phyloP scores from a whole-genome alignment of 2,329 filamentous ascomycete species.

The Phialophora expanda region DNA sequence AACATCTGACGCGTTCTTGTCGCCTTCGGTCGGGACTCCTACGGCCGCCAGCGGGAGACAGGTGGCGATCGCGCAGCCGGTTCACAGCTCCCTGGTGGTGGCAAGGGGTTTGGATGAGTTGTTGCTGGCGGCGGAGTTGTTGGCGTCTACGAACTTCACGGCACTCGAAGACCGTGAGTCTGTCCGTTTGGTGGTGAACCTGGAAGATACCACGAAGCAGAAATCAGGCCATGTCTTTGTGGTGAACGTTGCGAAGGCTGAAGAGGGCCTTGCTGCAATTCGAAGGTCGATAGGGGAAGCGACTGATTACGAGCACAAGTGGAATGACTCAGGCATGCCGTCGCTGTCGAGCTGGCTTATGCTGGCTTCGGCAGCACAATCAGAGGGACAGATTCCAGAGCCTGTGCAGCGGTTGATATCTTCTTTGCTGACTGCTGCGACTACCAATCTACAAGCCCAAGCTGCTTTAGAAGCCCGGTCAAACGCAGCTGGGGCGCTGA shows the following conservation, averaged over 20 bases:
- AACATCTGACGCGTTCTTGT: constrained; percentile 65
- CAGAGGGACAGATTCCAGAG: constrained; percentile 64
- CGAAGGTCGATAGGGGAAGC: constrained; percentile 73
- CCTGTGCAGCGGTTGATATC: constrained; percentile 69
- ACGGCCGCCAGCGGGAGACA: constrained; percentile 67
- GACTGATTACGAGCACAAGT: constrained; percentile 72
- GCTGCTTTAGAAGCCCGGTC: constrained; percentile 37
- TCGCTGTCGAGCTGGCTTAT: constrained; percentile 68
- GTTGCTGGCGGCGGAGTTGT: constrained; percentile 48
- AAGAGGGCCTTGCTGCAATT: constrained; percentile 68
- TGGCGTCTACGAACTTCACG: constrained; percentile 43
- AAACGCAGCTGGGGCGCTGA: constrained; percentile 48
- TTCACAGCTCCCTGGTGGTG: constrained; percentile 79
- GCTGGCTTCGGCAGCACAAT: constrained; percentile 32
- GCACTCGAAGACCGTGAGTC: constrained; percentile 49
- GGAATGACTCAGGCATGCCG: constrained; percentile 74
- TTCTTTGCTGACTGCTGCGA: constrained; percentile 63
- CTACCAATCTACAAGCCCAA: constrained; percentile 42
- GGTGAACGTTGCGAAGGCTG: constrained; percentile 69
- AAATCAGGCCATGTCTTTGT: constrained; percentile 47
- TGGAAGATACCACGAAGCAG: constrained; percentile 52
- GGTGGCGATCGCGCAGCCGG: constrained; percentile 75
- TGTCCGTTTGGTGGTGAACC: constrained; percentile 63
- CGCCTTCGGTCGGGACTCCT: constrained; percentile 74
- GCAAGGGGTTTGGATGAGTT: constrained; percentile 74